Evolutionary conservation across 73 alveolate species (phyloP).

Genomic region (Tetrahymena borealis): DNA sequence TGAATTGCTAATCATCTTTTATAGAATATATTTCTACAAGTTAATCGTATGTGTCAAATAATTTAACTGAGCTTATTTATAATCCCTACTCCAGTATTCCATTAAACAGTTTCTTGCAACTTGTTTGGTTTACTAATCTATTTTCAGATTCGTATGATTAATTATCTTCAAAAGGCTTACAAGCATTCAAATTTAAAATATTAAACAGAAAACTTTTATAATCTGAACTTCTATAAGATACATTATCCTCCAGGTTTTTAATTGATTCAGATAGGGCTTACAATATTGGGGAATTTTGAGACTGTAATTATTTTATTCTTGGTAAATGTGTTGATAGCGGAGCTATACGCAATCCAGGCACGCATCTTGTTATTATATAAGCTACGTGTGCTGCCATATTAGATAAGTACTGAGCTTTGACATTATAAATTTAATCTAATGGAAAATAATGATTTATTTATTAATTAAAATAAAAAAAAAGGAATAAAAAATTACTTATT

Average conservation of each 20-base stretch:
- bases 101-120: background rate
- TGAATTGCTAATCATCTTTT: background rate
- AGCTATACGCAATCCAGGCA: background rate
- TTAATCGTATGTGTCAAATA: background rate
- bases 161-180: background rate
- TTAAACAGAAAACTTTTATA: background rate
- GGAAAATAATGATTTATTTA: background rate
- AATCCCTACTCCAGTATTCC: background rate
- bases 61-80: background rate
- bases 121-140: background rate
- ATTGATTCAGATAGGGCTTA: background rate
- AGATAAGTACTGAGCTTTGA: background rate
- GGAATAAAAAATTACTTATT: background rate
- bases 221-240: background rate
- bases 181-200: background rate
- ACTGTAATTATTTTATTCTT: background rate
- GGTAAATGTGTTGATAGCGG: background rate
- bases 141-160: background rate
- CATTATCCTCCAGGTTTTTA: background rate
- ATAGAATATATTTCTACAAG: background rate
- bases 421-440: background rate
- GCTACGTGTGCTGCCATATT: background rate
- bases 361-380: background rate
- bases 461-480: background rate
- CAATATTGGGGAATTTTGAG: background rate